Conservation (phyloP, 2,329 filamentous ascomycete species). For the Sarocladiaceae sp. region DNA sequence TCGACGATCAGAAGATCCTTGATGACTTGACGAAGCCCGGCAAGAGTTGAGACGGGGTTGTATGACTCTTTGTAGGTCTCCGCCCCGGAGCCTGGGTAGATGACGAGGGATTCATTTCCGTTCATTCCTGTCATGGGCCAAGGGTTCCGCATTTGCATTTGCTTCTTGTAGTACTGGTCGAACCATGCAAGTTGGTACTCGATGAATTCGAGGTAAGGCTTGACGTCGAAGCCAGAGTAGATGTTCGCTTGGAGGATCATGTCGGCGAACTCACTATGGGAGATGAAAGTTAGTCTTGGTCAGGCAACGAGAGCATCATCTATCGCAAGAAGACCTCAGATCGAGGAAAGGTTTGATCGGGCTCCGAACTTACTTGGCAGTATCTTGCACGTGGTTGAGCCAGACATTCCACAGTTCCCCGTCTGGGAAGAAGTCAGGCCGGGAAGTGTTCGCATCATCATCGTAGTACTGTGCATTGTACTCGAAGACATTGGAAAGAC, state of each 20-base stretch:
- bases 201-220: slow-evolving; percentile 11
- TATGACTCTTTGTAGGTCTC: slow-evolving; percentile 13
- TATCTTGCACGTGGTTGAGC: slow-evolving; percentile 11
- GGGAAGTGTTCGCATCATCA: slow-evolving; percentile 5
- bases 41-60: slow-evolving; percentile 9
- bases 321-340: background rate
- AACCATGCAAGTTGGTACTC: slow-evolving; percentile 11
- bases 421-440: slow-evolving; percentile 8
- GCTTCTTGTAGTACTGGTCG: slow-evolving; percentile 10
- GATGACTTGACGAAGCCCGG: slow-evolving; percentile 7
- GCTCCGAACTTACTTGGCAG: slow-evolving; percentile 7
- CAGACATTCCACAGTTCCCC: slow-evolving; percentile 12
- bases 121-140: slow-evolving; percentile 10
- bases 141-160: slow-evolving; percentile 5
- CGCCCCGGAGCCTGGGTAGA: slow-evolving; percentile 11
- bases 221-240: slow-evolving; percentile 11
- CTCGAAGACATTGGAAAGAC: slow-evolving; percentile 10
- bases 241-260: slow-evolving; percentile 12
- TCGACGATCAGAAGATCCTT: slow-evolving; percentile 8
- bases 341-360: background rate
- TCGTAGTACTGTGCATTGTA: slow-evolving; percentile 11
- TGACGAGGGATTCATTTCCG: slow-evolving; percentile 11
- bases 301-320: background rate
- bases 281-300: background rate
- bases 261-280: slow-evolving; percentile 8